Base-by-base conservation (phyloP, 805 yeast species). In the Metschnikowia borealis region DNA sequence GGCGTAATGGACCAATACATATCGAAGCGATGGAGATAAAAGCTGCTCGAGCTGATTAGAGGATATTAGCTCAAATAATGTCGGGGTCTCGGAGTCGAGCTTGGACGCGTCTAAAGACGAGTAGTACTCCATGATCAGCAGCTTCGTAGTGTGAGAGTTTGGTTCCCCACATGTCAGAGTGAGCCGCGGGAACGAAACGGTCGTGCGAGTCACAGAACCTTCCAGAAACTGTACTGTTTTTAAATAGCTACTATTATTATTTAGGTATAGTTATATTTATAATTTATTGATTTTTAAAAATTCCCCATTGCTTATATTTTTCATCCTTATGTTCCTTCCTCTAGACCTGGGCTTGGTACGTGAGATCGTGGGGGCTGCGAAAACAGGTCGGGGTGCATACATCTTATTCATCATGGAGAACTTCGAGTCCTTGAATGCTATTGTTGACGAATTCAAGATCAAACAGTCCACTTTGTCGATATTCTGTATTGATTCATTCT, bases 51-150 rank as follows among this genome's bases (percentile, higher is more conserved):
- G 76, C 68, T 92, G 96, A 52, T 79, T 77, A 0, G 96, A 81
- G 0, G 97, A 89, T 11, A 89, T 72, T 45, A 92, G 78, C 71
- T 92, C 99, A 66, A 91, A 92, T 2, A 92, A 71, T 0, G 97
- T 90, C 1, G 98, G 98, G 2, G 84, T 77, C 47, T 81, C 84
- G 2, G 84, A 75, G 59, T 87, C 91, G 55, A 89, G 69, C 43
- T 85, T 80, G 31, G 89, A 75, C 2, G 96, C 88, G 66, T 87
- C 89, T 43, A 89, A 71, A 1, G 90, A 81, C 2, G 91, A 82
- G 64, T 85, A 87, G 70, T 84, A 87, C 65, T 87, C 92, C 95
- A 87, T 87, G n/a, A 21, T 20, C 13, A 32, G 14, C 20, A n/a
- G 18, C n/a, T 21, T n/a, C n/a, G 23, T 14, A n/a, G 6, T 4